Conservation (phyloP, 805 yeast species). For the Saccharomycopsis malanga region DNA sequence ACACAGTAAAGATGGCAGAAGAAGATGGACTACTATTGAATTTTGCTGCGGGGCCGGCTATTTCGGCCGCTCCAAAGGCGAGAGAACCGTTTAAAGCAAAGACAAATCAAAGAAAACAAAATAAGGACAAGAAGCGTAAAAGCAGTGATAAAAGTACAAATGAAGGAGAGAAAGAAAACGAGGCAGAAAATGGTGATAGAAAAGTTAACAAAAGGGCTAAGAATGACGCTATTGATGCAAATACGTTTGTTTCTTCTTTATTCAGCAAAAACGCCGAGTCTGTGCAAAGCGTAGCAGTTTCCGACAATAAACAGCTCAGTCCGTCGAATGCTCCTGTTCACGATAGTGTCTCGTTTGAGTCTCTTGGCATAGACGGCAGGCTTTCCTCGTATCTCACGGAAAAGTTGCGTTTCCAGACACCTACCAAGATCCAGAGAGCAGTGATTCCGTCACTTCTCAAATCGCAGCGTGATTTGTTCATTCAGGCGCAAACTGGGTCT, state of each 20-base stretch:
- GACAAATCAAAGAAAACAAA: constrained; percentile 8
- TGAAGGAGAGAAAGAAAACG: constrained; percentile 20
- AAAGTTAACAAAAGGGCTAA: constrained; percentile 33
- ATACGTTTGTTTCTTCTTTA: constrained; percentile 76
- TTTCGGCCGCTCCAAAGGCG: constrained; percentile 35
- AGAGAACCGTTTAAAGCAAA: constrained; percentile 40
- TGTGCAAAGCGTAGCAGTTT: constrained; percentile 21
- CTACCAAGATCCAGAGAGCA: constrained; percentile 82
- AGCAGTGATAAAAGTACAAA: not conserved
- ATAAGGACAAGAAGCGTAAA: constrained; percentile 4
- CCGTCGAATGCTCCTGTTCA: constrained; percentile 85
- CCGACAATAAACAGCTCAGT: constrained; percentile 24
- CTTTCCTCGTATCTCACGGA: constrained; percentile 50
- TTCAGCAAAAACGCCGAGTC: constrained; percentile 65
- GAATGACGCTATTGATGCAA: constrained; percentile 30
- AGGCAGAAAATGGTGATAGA: constrained; percentile 24
- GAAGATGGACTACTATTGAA: constrained; percentile 77
- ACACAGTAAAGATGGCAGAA: too few species aligned
- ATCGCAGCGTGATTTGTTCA: constrained; percentile 58
- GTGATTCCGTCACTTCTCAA: constrained; percentile 59
- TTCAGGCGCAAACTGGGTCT: constrained; percentile 97
- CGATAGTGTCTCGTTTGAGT: constrained; percentile 60
- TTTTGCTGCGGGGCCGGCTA: constrained; percentile 41
- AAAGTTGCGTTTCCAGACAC: constrained; percentile 42
- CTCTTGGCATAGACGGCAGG: constrained; percentile 56